Evolutionary conservation across 257 asterid genomes (phyloP).

Genomic region (Solanum chiquidenum): DNA sequence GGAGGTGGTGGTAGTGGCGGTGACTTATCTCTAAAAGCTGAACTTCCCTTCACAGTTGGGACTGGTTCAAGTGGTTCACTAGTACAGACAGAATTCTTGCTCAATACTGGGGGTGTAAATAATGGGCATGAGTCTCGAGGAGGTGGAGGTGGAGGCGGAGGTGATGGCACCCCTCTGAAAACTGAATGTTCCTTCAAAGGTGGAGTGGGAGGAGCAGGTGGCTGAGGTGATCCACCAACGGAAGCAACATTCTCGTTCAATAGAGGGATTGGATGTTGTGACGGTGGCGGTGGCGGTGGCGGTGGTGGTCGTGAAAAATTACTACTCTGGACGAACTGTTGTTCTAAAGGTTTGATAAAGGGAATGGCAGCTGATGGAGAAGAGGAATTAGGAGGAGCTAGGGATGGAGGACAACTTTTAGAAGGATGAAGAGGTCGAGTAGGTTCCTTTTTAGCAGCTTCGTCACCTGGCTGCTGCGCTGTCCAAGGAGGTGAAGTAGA

Average conservation of each 20-base stretch:
- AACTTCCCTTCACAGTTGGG: conserved; percentile 18
- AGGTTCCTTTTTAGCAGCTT: conserved; percentile 2
- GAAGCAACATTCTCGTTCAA: conserved; percentile 1
- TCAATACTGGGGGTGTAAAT: background rate
- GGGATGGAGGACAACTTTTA: background rate
- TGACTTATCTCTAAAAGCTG: conserved; percentile 7
- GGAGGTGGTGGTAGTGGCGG: conserved; percentile 32
- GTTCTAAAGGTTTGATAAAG: background rate
- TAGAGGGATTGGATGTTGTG: conserved; percentile 5
- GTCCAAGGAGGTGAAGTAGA: conserved; percentile 8
- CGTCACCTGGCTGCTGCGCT: background rate
- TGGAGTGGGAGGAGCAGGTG: conserved; percentile 15
- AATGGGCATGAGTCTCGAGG: background rate
- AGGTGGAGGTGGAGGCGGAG: conserved; percentile 2
- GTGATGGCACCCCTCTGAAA: conserved; percentile 5
- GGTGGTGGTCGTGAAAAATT: conserved; percentile 6
- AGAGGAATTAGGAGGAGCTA: conserved; percentile 2
- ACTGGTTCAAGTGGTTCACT: conserved; percentile 12
- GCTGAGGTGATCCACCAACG: conserved; percentile 11
- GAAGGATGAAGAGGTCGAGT: conserved; percentile 13
- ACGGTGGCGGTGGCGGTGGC: conserved; percentile 7
- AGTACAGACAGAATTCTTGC: conserved; percentile 6
- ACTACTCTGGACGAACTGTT: background rate
- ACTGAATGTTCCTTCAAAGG: conserved; percentile 14
- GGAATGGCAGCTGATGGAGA: background rate